Base-by-base conservation (phyloP, 1,139 yeast genomes). In the Scheffersomyces quercinus region DNA sequence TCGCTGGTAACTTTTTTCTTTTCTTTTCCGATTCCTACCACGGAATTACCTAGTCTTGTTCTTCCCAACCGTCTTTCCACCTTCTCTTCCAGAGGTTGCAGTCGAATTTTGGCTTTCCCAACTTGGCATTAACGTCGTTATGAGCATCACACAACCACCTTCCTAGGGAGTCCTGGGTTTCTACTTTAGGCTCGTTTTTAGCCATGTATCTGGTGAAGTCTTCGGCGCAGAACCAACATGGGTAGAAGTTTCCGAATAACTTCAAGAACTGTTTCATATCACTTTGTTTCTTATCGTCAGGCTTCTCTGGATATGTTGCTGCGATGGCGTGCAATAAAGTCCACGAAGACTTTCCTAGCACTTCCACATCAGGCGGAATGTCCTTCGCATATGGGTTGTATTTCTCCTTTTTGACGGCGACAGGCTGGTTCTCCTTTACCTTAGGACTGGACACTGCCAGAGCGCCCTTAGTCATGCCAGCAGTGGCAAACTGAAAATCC, bases 81-180 rank as follows among this genome's bases (percentile, higher is more conserved):
- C 99, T 81, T 57, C 87, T 82, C 58, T 83, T 85, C 99, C 99
- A 95, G 52, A 88, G 75, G 47, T 82, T 73, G 59, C 98, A 93
- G 60, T 93, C 90, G 60, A 93, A 93, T 47, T 71, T 70, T 4
- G 89, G 90, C 65, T 93, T 93, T 1, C 96, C 95, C 28, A 91
- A 64, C 62, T 90, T 91, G 13, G 61, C 70, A 62, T 95, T 93
- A 24, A 95, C 98, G 35, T 81, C 88, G 59, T 93, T 93, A 66
- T 93, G 99, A 3, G 98, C 98, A 50, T 83, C 86, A 67, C 99
- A 95, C 45, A 93, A 69, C 99, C 99, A 93, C 53, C 67, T 73
- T 1, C 97, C 96, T 54, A 93, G 81, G 43, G 82, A 85, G 42
- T 89, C 96, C 56, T 88, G 89, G 9, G 82, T 79, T 10, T 67